Evolutionary conservation across 495 filamentous ascomycete genomes (phyloP), one percentile per base, ranked within the genome.

Genomic region (Xylaria venustula): DNA sequence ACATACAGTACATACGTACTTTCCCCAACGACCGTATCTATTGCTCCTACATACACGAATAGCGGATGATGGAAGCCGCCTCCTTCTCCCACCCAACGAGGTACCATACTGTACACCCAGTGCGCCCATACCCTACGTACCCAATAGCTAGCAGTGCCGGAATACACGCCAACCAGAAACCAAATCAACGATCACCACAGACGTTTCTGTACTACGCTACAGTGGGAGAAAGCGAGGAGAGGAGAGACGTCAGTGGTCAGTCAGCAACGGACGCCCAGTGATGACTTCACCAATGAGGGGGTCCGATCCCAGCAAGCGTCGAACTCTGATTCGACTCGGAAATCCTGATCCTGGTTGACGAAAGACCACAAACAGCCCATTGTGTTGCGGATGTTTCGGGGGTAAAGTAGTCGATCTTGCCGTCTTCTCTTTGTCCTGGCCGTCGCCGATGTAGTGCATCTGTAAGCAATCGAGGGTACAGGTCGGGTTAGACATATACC

Each of bases 231-330:
- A 34, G 48, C 22, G 32, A 51, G 41, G 45, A 22, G 23, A 34
- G 40, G 14, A 54, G 51, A 54, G 17, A 60, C 57, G 60, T 62
- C 60, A 62, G 51, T 62, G 52, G 60, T 20, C 28, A 55, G 11
- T 52, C 46, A 32, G 47, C n/a, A n/a, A n/a, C n/a, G 14, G 25
- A 15, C 36, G 62, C 49, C 57, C 36, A 53, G 54, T 57, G 62
- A 71, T 67, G 66, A 71, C 69, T 66, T 71, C 67, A 67, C 67
- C 69, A 67, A 67, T 67, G 25, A 58, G 40, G 57, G 59, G 41
- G 26, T 34, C 5, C 54, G 34, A 61, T 60, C 52, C 52, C 48
- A 34, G 57, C 57, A 65, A 66, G 57, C 53, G 55, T 42, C n/a
- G 34, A 54, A 51, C 45, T 49, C 47, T 60, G 57, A 45, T 41